Base-by-base conservation (phyloP, 2,329 filamentous ascomycete genomes). In the Arthrobotrys megalospora region DNA sequence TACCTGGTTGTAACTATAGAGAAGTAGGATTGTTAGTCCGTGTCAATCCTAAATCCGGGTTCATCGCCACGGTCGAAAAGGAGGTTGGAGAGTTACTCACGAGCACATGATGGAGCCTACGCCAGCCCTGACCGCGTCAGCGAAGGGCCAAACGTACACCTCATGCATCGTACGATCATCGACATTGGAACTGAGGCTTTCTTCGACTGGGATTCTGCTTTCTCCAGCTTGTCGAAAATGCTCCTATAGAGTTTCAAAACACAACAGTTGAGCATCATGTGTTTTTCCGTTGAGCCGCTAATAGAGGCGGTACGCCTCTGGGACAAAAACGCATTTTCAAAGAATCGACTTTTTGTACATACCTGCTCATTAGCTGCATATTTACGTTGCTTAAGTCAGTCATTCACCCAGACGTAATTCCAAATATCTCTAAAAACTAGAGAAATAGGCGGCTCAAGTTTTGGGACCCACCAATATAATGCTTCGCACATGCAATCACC, bases 61-160 rank as follows among this genome's bases (percentile, higher is more conserved):
- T 28, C 73, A 64, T 78, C 67, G 10, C 60, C 62, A 43, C 80
- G 79, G 32, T 76, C 12, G 50, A 28, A 55, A 50, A 43, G 32
- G 34, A 32, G 14, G 36, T 34, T 79, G 53, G 19, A 11, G 62
- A 78, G 36, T 62, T 58, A 79, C 76, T 75, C 66, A 79, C 89
- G 79, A 77, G 53, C 80, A 90, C 90, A 91, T 91, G 76, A 90
- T 84, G 11, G 88, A 84, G 3, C 88, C 88, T 6, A 91, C 90
- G 10, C 91, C 91, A 7, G 91, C 91, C 69, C 87, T 87, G 66
- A 93, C 88, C 0, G 90, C 90, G 82, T 94, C 91, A 28, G 88
- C 91, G 82, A 94, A 94, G 0, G 92, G 92, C 92, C 92, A 94
- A 28, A 91, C 85, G 82, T 93, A 94, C 5, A 93, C 84, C 83